Conservation (phyloP, 495 filamentous ascomycete genomes). For the Penicillium verhagenii region DNA sequence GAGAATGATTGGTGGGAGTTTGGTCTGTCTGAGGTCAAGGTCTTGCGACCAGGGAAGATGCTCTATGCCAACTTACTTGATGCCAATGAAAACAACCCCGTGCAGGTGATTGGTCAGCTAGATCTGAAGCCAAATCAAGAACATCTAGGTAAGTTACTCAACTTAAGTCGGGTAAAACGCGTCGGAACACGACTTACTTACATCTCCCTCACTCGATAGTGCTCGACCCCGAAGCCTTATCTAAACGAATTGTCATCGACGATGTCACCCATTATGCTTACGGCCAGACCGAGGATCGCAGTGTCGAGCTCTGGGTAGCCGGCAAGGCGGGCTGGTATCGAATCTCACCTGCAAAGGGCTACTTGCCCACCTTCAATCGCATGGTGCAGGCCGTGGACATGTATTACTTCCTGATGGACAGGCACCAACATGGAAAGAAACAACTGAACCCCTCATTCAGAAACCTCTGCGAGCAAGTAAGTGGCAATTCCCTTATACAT, state of each 20-base stretch:
- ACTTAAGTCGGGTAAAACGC: conserved; percentile 11
- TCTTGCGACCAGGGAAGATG: conserved; percentile 49
- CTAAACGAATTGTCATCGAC: conserved; percentile 61
- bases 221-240: conserved; percentile 43
- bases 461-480: conserved; percentile 46
- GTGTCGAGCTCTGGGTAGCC: conserved; percentile 69
- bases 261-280: conserved; percentile 67
- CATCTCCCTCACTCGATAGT: conserved; percentile 28
- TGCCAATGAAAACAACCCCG: conserved; percentile 50
- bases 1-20: conserved; percentile 63
- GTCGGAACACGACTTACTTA: conserved; percentile 31
- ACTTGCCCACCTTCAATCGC: conserved; percentile 58
- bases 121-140: conserved; percentile 48
- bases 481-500: conserved; percentile 2
- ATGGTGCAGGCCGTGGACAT: conserved; percentile 70
- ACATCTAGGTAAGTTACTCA: conserved; percentile 36
- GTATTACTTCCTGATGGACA: conserved; percentile 65
- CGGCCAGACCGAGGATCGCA: conserved; percentile 60
- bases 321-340: conserved; percentile 79
- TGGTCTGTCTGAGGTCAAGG: conserved; percentile 50
- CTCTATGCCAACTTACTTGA: conserved; percentile 53
- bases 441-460: conserved; percentile 40
- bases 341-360: conserved; percentile 61
- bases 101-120: conserved; percentile 54
- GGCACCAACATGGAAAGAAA: conserved; percentile 37